phyloP scores from a whole-genome alignment of 1,139 yeast genomes.

The Arxiozyma slooffiae region DNA sequence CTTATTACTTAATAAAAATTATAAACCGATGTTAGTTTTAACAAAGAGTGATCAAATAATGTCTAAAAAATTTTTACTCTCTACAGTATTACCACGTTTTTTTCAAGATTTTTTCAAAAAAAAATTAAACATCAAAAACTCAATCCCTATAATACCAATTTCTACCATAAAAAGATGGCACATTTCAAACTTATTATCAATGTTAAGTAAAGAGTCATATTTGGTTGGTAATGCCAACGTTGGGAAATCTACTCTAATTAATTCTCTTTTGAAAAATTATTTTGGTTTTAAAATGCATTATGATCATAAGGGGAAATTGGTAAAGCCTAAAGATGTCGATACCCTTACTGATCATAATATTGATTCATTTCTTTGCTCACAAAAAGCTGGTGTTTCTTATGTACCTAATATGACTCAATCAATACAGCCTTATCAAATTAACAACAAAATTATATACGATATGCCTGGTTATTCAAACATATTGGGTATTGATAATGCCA shows the following conservation, averaged over 20 bases:
- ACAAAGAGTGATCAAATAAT: constrained; percentile 27
- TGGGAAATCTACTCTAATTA: constrained; percentile 65
- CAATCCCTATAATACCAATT: constrained; percentile 16
- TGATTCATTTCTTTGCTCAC: constrained; percentile 8
- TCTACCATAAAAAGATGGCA: constrained; percentile 51
- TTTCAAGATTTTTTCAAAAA: constrained; percentile 28
- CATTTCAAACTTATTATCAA: constrained; percentile 30
- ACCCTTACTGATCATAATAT: neutral
- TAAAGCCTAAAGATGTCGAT: neutral
- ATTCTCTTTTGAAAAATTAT: constrained; percentile 33
- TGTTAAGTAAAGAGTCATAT: constrained; percentile 39
- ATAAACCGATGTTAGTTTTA: constrained; percentile 16
- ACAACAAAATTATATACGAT: constrained; percentile 22
- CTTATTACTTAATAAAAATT: constrained; percentile 25
- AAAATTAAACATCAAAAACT: constrained; percentile 31
- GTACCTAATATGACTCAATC: constrained; percentile 28
- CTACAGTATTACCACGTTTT: constrained; percentile 13
- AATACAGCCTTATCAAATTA: constrained; percentile 19
- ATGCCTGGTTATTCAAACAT: constrained; percentile 25
- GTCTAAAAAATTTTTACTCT: constrained; percentile 14
- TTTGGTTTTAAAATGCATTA: constrained; percentile 16
- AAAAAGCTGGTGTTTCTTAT: constrained; percentile 27
- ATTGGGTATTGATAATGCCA: no score
- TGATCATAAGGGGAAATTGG: constrained; percentile 8
- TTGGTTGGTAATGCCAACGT: constrained; percentile 65